Base-by-base conservation (phyloP, 2,329 filamentous ascomycete species). In the Aplosporella prunicola region DNA sequence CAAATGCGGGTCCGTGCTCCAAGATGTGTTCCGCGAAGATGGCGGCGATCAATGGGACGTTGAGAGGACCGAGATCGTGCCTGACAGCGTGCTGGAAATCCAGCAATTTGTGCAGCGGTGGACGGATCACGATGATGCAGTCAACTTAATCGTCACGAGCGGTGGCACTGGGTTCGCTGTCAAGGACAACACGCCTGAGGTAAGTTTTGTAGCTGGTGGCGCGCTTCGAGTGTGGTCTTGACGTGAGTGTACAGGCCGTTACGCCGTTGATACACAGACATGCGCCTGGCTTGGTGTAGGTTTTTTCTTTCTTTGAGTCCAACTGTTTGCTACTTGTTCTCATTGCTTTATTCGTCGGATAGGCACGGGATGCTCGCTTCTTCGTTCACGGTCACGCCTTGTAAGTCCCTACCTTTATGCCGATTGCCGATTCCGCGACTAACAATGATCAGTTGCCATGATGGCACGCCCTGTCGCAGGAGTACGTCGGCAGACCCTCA, bases 381-480 rank as follows among this genome's bases (percentile, higher is more conserved):
- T 14, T 96, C 89, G 1, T 66, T 94, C 11, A 68, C 76, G 28
- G 78, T 96, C 22, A 98, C 91, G 3, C 88, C 89, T 31, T 98
- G 87, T 93, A 66, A 66, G 82, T 63, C 36, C 26, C 28, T 27
- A 23, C 18, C 25, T 24, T 20, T 25, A 27, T 16, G 8, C 13
- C 9, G 25, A 9, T 13, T 18, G 20, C 13, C 11, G 13, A 40
- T 11, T 38, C 15, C 30, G 9, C 7, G 16, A 34, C 17, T 40
- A 18, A 33, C n/a, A n/a, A n/a, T 17, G 34, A 26, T 50, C 56
- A 93, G 87, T 98, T 63, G 91, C 91, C 29, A 80, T 94, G 67
- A 98, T 98, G 91, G 84, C 91, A 35, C 76, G 91, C 30, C 91
- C 91, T 4, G 83, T 93, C 9, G 91, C 91, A 15, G 91, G 91